phyloP scores from a whole-genome alignment of 139 green algal genomes.

The Chlorella sp. region DNA sequence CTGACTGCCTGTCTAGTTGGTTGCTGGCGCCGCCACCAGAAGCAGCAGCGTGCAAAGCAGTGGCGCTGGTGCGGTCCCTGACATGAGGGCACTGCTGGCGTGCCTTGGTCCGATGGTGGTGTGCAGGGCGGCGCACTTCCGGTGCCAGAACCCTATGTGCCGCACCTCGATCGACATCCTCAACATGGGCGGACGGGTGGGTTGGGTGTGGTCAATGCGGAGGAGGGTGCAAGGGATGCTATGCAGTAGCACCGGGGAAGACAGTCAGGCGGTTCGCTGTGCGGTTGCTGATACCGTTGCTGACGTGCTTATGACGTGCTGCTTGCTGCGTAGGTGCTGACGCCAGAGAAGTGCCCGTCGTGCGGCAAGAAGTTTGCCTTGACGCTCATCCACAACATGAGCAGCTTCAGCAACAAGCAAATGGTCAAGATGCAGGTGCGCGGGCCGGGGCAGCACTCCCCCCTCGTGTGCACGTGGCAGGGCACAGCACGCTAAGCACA shows the following conservation, averaged over 20 bases:
- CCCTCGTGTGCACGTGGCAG: neutral
- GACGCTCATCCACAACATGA: constrained; percentile 36
- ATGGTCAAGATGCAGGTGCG: constrained; percentile 55
- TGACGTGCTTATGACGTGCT: neutral
- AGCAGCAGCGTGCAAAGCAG: too few relatives aligned
- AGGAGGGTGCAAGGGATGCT: too few relatives aligned
- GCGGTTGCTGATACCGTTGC: too few relatives aligned
- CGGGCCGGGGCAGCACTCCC: too few relatives aligned
- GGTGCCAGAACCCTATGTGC: constrained; percentile 3
- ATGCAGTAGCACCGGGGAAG: too few relatives aligned
- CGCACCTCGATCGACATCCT: neutral
- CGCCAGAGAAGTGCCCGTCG: constrained; percentile 65
- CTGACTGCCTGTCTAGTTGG: too few relatives aligned
- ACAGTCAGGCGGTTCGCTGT: too few relatives aligned
- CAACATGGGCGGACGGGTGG: neutral
- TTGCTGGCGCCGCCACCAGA: too few relatives aligned
- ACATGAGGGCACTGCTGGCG: too few relatives aligned
- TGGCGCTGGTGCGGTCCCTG: too few relatives aligned
- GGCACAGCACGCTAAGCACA: neutral
- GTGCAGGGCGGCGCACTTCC: neutral
- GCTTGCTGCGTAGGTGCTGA: constrained; percentile 56
- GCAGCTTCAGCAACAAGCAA: constrained; percentile 82
- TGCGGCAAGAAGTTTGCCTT: constrained; percentile 25
- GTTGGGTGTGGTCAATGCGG: neutral
- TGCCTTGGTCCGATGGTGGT: too few relatives aligned